phyloP scores from a whole-genome alignment of 208 protist species.

The Trichomonas vaginalis region DNA sequence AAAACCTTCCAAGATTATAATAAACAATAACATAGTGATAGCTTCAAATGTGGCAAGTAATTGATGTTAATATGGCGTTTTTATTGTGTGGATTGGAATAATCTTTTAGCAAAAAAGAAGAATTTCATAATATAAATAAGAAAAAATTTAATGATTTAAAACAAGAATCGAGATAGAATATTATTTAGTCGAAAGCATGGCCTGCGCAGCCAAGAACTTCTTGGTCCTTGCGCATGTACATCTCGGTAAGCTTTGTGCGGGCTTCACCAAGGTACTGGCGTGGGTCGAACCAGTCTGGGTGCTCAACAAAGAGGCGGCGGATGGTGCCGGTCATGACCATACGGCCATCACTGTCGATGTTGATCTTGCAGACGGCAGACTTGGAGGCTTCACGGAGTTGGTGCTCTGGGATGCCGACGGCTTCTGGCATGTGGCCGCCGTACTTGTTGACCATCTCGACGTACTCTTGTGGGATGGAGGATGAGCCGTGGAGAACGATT shows the following conservation, averaged over 20 bases:
- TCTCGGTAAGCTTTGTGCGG: neutral
- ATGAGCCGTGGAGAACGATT: conserved; percentile 9
- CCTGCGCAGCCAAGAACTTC: neutral
- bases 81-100: too few relatives aligned
- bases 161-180: too few relatives aligned
- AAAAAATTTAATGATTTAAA: too few relatives aligned
- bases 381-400: conserved; percentile 25
- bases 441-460: conserved; percentile 36
- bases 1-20: too few relatives aligned
- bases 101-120: too few relatives aligned
- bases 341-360: conserved; percentile 39
- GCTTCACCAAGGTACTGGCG: conserved; percentile 32
- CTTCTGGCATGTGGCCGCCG: conserved; percentile 35
- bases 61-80: too few relatives aligned
- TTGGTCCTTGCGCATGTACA: neutral
- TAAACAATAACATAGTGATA: too few relatives aligned
- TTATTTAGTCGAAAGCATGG: neutral
- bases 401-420: conserved; percentile 34
- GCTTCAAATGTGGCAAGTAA: too few relatives aligned
- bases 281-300: neutral
- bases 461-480: conserved; percentile 26
- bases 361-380: neutral
- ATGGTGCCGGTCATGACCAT: conserved; percentile 37
- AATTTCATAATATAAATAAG: too few relatives aligned
- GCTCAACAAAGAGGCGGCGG: conserved; percentile 10